Evolutionary conservation across 176 grass and related monocot genomes (phyloP).

Genomic region (Aegilops longissima): DNA sequence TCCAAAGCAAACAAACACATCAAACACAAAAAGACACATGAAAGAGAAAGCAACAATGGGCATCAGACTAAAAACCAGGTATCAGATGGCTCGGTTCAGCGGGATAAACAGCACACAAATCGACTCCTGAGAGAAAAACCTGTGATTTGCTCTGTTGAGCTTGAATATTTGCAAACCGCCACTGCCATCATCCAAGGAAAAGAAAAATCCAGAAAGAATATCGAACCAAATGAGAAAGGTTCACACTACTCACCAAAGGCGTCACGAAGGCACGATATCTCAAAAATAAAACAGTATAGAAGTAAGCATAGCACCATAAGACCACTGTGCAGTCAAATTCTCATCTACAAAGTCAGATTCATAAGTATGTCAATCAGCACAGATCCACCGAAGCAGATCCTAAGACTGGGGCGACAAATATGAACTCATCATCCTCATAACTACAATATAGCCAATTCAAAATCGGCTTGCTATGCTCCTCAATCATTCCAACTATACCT

Average conservation of each 20-base stretch:
- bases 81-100: conserved; percentile 70
- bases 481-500: too few species aligned
- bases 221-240: too few species aligned
- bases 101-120: conserved; percentile 80
- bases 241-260: too few species aligned
- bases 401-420: conserved; percentile 13
- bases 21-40: too few species aligned
- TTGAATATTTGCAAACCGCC: conserved; percentile 43
- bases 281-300: too few species aligned
- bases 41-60: not conserved
- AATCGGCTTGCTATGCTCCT: too few species aligned
- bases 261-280: too few species aligned
- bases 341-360: not conserved
- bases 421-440: not conserved
- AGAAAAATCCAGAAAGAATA: not conserved
- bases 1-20: too few species aligned
- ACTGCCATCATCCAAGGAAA: not conserved
- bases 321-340: too few species aligned
- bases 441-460: too few species aligned
- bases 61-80: not conserved
- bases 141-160: conserved; percentile 97
- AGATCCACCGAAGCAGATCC: not conserved
- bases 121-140: conserved; percentile 46
- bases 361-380: not conserved
- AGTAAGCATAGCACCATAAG: too few species aligned